Evolutionary conservation across 2,329 filamentous ascomycete genomes (phyloP).

Genomic region (Colletotrichum scovillei): DNA sequence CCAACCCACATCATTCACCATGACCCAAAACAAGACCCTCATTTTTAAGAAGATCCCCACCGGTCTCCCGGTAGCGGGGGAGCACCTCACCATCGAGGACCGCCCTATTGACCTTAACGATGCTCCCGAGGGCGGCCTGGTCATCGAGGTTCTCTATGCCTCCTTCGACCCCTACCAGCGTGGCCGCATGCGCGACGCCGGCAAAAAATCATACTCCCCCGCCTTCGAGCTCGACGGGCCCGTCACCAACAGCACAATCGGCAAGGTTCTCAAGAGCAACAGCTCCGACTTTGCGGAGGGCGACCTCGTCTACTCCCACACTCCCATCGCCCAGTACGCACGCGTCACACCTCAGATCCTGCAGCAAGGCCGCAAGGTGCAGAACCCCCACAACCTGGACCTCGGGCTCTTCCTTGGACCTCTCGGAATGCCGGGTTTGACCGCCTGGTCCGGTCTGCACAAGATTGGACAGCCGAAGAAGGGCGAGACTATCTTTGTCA

Average conservation of each 20-base stretch:
- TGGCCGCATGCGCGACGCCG: constrained; percentile 77
- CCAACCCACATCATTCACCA: neutral
- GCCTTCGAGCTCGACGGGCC: constrained; percentile 72
- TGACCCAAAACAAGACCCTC: constrained; percentile 77
- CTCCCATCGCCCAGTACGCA: constrained; percentile 74
- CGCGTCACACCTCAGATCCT: constrained; percentile 11
- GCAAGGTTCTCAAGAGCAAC: constrained; percentile 78
- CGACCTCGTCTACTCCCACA: constrained; percentile 59
- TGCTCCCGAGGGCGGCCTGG: constrained; percentile 72
- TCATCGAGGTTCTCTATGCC: constrained; percentile 76
- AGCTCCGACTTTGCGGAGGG: constrained; percentile 59
- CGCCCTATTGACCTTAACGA: constrained; percentile 74
- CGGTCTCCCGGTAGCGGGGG: constrained; percentile 74
- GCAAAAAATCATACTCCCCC: constrained; percentile 73
- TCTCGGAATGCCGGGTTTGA: constrained; percentile 71
- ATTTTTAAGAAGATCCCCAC: constrained; percentile 78
- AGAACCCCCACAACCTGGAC: constrained; percentile 77
- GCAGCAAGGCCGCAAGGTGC: constrained; percentile 48
- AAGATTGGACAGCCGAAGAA: constrained; percentile 72
- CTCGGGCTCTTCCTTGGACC: constrained; percentile 77
- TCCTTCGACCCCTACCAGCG: constrained; percentile 90
- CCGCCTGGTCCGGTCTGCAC: constrained; percentile 76
- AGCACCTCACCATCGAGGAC: constrained; percentile 77
- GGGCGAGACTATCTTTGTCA: constrained; percentile 84
- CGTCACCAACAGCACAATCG: constrained; percentile 72